Evolutionary conservation across 2,329 filamentous ascomycete genomes (phyloP), one percentile per base, ranked within the genome.

Genomic region (Aspergillus calidoustus): DNA sequence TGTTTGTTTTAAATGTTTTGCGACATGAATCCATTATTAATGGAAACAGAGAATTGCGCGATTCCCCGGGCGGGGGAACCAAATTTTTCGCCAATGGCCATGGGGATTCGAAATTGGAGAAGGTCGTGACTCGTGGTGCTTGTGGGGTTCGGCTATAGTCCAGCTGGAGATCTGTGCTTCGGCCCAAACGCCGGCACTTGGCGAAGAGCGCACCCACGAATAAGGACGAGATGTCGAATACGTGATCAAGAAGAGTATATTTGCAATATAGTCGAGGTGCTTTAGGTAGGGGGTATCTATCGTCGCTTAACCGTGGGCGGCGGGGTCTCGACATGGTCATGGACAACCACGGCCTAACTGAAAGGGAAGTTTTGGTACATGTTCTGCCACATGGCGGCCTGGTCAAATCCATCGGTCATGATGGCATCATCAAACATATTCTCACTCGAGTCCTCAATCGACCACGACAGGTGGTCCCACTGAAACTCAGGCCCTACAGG

Each of bases 131-230:
- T 52, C 56, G 15, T 28, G 25, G 25, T 28, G 25, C 49, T 61
- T 62, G 66, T 61, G 68, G 68, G 68, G 62, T 62, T 63, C 43
- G 34, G 69, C 69, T 71, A 71, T 66, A 69, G 4, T 28, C 25
- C 65, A 54, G 23, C 50, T 7, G 23, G 15, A 7, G 53, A 60
- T 41, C 55, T 23, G 34, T 46, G 8, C 19, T 44, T 57, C 59
- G 59, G 59, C 47, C 57, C 38, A 30, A 41, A 31, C 19, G 6
- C 47, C 59, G 54, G 59, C 59, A 56, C 23, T 61, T 61, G 48
- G 38, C 47, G 44, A 6, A 22, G 44, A 13, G 11, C 11, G 4
- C 15, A 13, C 15, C 34, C 34, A 15, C 34, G 34, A 41, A 41
- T 41, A 15, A 15, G 34, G 11, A 4, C 34, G 34, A 41, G 9